Conservation (phyloP, 2,329 filamentous ascomycete species). For the Neospermospora avenae region DNA sequence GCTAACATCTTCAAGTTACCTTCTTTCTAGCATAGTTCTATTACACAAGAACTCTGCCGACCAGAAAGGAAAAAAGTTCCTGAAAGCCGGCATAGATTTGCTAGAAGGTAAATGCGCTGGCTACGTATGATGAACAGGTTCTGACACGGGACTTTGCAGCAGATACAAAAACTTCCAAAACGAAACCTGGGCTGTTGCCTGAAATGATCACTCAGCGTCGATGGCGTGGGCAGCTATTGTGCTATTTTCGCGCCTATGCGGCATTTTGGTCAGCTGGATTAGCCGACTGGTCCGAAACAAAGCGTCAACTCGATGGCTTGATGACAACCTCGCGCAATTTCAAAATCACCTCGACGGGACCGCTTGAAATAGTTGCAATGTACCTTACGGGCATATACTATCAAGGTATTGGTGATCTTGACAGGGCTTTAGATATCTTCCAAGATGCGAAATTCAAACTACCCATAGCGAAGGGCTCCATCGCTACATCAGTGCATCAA, state of each 20-base stretch:
- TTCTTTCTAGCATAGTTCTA: slow-evolving; percentile 31
- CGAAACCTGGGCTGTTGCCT: slow-evolving; percentile 31
- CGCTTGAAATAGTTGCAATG: slow-evolving; percentile 26
- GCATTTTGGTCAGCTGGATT: slow-evolving; percentile 32
- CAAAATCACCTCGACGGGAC: slow-evolving; percentile 24
- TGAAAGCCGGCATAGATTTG: slow-evolving; percentile 54
- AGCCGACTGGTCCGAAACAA: slow-evolving; percentile 32
- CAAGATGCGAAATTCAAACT: slow-evolving; percentile 58
- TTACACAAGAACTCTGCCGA: slow-evolving; percentile 53
- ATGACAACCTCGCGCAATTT: slow-evolving; percentile 22
- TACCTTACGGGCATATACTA: slow-evolving; percentile 75
- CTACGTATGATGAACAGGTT: background rate
- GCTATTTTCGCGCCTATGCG: slow-evolving; percentile 34
- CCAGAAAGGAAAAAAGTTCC: slow-evolving; percentile 53
- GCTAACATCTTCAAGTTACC: slow-evolving; percentile 23
- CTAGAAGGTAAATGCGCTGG: slow-evolving; percentile 25
- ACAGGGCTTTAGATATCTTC: slow-evolving; percentile 66
- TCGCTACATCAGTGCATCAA: slow-evolving; percentile 42
- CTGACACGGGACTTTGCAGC: slow-evolving; percentile 4
- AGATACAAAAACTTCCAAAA: slow-evolving; percentile 13
- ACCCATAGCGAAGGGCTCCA: slow-evolving; percentile 35
- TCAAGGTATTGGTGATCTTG: slow-evolving; percentile 73
- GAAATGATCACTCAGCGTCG: slow-evolving; percentile 26
- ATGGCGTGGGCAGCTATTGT: slow-evolving; percentile 33
- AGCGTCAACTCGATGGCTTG: slow-evolving; percentile 26